Conservation (phyloP, 2,329 filamentous ascomycete species). For the Penicillium sp. region DNA sequence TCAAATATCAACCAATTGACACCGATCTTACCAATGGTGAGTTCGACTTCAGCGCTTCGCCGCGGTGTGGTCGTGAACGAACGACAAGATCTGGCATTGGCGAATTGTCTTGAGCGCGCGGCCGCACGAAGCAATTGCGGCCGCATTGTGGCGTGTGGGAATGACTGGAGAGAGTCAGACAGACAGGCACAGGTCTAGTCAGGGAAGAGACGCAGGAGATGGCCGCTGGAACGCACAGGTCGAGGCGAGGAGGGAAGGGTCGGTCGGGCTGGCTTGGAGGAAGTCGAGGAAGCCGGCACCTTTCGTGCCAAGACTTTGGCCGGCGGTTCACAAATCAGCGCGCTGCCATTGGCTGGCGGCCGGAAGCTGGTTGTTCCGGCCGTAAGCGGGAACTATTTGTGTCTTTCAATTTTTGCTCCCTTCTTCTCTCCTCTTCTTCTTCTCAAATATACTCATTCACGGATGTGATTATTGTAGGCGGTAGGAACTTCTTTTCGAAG, state of each 20-base stretch:
- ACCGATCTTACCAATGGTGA: conserved; percentile 74
- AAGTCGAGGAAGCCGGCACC: conserved; percentile 17
- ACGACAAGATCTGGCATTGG: conserved; percentile 60
- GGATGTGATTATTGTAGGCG: conserved; percentile 66
- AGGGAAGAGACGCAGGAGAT: conserved; percentile 13
- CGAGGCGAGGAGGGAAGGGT: conserved; percentile 13
- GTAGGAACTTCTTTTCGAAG: conserved; percentile 31
- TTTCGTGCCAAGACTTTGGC: conserved; percentile 19
- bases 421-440: conserved; percentile 30
- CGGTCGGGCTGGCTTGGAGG: conserved; percentile 2
- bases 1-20: background rate
- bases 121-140: conserved; percentile 61
- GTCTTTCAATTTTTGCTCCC: conserved; percentile 25
- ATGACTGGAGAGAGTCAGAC: conserved; percentile 3
- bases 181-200: background rate
- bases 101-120: conserved; percentile 52
- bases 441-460: conserved; percentile 52
- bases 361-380: conserved; percentile 29
- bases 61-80: conserved; percentile 76
- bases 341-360: conserved; percentile 34
- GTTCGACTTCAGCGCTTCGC: conserved; percentile 87
- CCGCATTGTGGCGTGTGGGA: conserved; percentile 51
- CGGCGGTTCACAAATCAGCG: conserved; percentile 35
- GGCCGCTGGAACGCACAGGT: conserved; percentile 15
- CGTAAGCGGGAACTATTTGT: conserved; percentile 8